phyloP scores from a whole-genome alignment of 2,329 filamentous ascomycete species.

The Xylariaceae sp. region DNA sequence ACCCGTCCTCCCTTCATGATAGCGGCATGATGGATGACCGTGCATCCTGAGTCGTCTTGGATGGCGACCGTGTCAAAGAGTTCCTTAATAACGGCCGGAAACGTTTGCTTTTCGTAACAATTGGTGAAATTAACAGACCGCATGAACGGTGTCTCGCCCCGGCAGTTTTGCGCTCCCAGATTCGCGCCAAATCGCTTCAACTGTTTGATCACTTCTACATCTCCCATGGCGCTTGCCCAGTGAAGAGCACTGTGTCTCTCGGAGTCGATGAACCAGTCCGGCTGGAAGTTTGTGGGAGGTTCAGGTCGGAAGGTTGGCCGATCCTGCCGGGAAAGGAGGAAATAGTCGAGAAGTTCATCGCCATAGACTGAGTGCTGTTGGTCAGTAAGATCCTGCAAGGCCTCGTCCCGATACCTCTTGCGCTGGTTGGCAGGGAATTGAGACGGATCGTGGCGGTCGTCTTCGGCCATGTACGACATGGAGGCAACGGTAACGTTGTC shows the following conservation, averaged over 20 bases:
- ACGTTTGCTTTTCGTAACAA: slow-evolving; percentile 89
- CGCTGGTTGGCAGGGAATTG: slow-evolving; percentile 56
- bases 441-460: slow-evolving; percentile 67
- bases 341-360: slow-evolving; percentile 92
- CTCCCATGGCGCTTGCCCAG: slow-evolving; percentile 97
- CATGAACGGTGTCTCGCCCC: slow-evolving; percentile 89
- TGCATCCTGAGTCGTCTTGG: slow-evolving; percentile 74
- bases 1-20: slow-evolving; percentile 76
- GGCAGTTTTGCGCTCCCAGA: slow-evolving; percentile 62
- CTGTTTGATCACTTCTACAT: slow-evolving; percentile 84
- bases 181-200: slow-evolving; percentile 76
- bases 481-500: slow-evolving; percentile 80
- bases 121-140: slow-evolving; percentile 94
- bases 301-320: slow-evolving; percentile 66
- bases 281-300: slow-evolving; percentile 79
- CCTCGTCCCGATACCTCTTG: slow-evolving; percentile 73
- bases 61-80: slow-evolving; percentile 76
- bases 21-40: slow-evolving; percentile 90
- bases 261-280: slow-evolving; percentile 88
- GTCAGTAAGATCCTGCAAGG: slow-evolving; percentile 59
- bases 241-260: slow-evolving; percentile 90
- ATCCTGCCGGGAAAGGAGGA: slow-evolving; percentile 78
- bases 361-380: slow-evolving; percentile 87
- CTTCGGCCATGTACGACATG: slow-evolving; percentile 78
- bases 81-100: slow-evolving; percentile 76